Evolutionary conservation across 2,329 filamentous ascomycete genomes (phyloP).

Genomic region (Piedraia hortae): DNA sequence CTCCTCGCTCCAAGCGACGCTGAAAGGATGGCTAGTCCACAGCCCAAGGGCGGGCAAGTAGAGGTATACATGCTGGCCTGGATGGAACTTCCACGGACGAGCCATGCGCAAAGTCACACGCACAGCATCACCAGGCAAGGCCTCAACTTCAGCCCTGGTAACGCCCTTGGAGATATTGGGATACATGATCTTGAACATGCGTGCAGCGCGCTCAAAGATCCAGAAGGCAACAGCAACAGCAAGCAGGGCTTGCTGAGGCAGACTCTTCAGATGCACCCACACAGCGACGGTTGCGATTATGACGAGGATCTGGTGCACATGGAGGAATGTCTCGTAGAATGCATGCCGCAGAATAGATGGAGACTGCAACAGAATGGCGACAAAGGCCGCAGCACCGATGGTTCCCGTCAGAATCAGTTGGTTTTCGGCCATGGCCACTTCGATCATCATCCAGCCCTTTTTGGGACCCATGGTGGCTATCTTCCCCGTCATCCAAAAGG

Average conservation of each 20-base stretch:
- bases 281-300: slow-evolving; percentile 31
- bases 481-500: slow-evolving; percentile 27
- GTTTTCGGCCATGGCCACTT: slow-evolving; percentile 14
- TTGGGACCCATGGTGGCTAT: slow-evolving; percentile 14
- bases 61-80: slow-evolving; percentile 54
- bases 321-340: slow-evolving; percentile 54
- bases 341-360: slow-evolving; percentile 45
- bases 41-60: slow-evolving; percentile 47
- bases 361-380: slow-evolving; percentile 38
- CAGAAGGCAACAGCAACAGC: slow-evolving; percentile 39
- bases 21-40: slow-evolving; percentile 57
- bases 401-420: slow-evolving; percentile 33
- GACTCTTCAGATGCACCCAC: slow-evolving; percentile 34
- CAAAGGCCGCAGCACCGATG: slow-evolving; percentile 31
- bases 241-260: slow-evolving; percentile 32
- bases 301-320: slow-evolving; percentile 39
- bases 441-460: slow-evolving; percentile 23
- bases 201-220: slow-evolving; percentile 32
- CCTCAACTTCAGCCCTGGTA: slow-evolving; percentile 42
- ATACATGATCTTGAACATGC: slow-evolving; percentile 32
- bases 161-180: slow-evolving; percentile 39
- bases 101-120: slow-evolving; percentile 48
- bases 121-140: slow-evolving; percentile 46
- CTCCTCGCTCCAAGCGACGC: slow-evolving; percentile 50
- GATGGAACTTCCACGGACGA: slow-evolving; percentile 46